Conservation (phyloP, 2,329 filamentous ascomycete genomes). For the Cladophialophora psammophila region DNA sequence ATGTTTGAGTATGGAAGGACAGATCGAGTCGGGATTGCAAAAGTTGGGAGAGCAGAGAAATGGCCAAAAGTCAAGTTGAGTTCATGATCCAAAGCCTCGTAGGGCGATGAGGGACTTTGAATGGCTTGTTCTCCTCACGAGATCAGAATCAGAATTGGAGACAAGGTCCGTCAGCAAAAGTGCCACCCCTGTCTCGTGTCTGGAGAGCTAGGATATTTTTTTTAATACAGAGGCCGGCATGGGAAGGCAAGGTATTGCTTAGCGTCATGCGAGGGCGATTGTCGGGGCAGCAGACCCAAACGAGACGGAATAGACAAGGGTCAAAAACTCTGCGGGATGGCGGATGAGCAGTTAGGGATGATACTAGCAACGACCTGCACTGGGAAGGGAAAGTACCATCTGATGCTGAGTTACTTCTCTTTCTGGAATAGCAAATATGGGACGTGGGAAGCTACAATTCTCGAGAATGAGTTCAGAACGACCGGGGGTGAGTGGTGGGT, state of each 20-base stretch:
- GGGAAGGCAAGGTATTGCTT: constrained; percentile 7
- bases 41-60: constrained; percentile 7
- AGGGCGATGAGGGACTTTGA: constrained; percentile 23
- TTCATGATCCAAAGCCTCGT: constrained; percentile 29
- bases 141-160: constrained; percentile 22
- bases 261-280: constrained; percentile 27
- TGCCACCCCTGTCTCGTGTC: constrained; percentile 10
- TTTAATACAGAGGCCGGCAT: constrained; percentile 17
- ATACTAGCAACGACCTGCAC: constrained; percentile 6
- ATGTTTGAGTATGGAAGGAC: constrained; percentile 15
- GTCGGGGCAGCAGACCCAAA: constrained; percentile 10
- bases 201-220: constrained; percentile 23
- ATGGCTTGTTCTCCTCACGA: constrained; percentile 29
- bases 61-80: constrained; percentile 8
- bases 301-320: constrained; percentile 14
- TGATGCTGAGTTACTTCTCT: constrained; percentile 21
- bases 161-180: constrained; percentile 27
- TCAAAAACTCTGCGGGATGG: constrained; percentile 12
- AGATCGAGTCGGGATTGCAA: background rate
- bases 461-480: constrained; percentile 4
- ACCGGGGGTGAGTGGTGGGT: constrained; percentile 5
- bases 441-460: constrained; percentile 6
- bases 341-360: constrained; percentile 12
- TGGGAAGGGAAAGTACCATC: constrained; percentile 18
- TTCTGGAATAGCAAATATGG: constrained; percentile 15